These are phyloP conservation scores for Aspergillus heteromorphus DNA, from an alignment of 495 filamentous ascomycete species.

Conservation along the genomic window DNA sequence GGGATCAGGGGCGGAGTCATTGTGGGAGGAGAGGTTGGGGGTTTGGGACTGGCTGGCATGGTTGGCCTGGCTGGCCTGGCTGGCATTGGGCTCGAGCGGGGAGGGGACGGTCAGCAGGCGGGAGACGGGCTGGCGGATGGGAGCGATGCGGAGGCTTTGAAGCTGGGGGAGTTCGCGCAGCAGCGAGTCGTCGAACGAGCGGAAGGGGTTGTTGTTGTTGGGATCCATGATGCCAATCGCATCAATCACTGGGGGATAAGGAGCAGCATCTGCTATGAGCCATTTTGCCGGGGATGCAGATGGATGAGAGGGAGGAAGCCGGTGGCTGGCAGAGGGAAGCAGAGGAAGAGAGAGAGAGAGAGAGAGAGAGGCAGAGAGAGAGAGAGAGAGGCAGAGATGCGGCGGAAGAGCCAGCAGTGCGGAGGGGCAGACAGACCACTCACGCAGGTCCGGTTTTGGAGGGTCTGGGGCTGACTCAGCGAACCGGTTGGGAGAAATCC, in stretches of 20 bases:
- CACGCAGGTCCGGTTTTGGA: too few species aligned
- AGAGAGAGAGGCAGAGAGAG: too few species aligned
- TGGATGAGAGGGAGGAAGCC: not conserved
- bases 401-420: too few species aligned
- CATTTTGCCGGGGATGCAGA: not conserved
- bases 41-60: conserved; percentile 29
- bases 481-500: too few species aligned
- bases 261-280: conserved; percentile 2
- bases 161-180: conserved; percentile 42
- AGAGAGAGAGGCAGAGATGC: too few species aligned
- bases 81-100: conserved; percentile 45
- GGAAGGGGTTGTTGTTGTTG: conserved; percentile 16
- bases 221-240: conserved; percentile 39
- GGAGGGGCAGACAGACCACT: too few species aligned
- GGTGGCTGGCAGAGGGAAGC: too few species aligned
- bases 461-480: too few species aligned
- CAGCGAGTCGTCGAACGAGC: conserved; percentile 37
- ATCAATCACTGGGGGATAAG: conserved; percentile 4
- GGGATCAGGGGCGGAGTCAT: conserved; percentile 17
- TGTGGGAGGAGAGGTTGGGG: conserved; percentile 16
- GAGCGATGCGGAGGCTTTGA: conserved; percentile 43
- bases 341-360: too few species aligned
- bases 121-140: conserved; percentile 43
- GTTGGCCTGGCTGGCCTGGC: conserved; percentile 27
- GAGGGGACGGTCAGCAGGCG: conserved; percentile 38